These are phyloP conservation scores for Populus pruinosa DNA, from an alignment of 345 rosid genomes.

Conservation along the genomic window DNA sequence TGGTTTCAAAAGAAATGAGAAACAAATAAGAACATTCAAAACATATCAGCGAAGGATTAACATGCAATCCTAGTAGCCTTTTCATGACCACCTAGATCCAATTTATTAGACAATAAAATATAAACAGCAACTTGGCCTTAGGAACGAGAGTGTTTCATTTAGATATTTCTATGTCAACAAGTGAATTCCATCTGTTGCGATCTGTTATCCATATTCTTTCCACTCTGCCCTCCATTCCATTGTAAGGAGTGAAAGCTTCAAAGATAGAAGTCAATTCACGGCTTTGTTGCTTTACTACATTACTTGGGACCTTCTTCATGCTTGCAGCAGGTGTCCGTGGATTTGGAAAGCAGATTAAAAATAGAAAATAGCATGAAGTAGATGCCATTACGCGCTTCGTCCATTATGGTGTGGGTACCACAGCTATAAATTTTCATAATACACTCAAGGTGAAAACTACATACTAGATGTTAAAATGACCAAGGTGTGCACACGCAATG, in stretches of 20 bases:
- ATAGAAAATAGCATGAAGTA: not conserved
- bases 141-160: not conserved
- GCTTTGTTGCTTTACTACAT: constrained; percentile 75
- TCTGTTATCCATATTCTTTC: constrained; percentile 98
- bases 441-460: not conserved
- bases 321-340: constrained; percentile 95
- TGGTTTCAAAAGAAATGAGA: not conserved
- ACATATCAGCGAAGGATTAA: not conserved
- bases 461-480: not conserved
- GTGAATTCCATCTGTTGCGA: constrained; percentile 82
- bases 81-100: not conserved
- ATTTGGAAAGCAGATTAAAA: constrained; percentile 7
- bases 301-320: constrained; percentile 92
- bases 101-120: not conserved
- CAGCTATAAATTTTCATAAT: not conserved
- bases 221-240: constrained; percentile 72
- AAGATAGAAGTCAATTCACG: constrained; percentile 83
- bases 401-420: not conserved
- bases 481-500: not conserved
- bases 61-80: not conserved
- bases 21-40: not conserved
- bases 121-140: not conserved
- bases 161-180: constrained; percentile 46
- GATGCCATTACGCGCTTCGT: not conserved
- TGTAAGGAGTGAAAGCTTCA: constrained; percentile 83